Conservation (phyloP, 1,139 yeast species). For the Saccharomyces hybrid region DNA sequence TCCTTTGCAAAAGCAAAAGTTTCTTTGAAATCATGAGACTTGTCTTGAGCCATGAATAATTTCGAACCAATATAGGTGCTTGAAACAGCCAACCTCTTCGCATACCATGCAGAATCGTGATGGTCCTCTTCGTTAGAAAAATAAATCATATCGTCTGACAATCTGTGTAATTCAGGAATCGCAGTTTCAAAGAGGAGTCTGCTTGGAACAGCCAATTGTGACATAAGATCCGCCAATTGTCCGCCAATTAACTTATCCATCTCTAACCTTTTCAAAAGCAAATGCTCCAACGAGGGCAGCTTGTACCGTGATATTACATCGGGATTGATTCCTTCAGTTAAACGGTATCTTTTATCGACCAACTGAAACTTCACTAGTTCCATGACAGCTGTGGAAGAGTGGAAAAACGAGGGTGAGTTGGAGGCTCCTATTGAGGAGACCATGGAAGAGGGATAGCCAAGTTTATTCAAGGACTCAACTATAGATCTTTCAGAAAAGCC, state of each 20-base stretch:
- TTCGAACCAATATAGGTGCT: slow-evolving; percentile 68
- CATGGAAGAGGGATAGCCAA: slow-evolving; percentile 59
- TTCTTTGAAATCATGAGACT: slow-evolving; percentile 44
- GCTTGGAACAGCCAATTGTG: slow-evolving; percentile 32
- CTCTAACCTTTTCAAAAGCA: slow-evolving; percentile 54
- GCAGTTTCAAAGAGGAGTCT: slow-evolving; percentile 29
- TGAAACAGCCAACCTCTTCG: slow-evolving; percentile 66
- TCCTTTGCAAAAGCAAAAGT: slow-evolving; percentile 61
- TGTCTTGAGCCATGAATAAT: slow-evolving; percentile 72
- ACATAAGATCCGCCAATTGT: slow-evolving; percentile 35
- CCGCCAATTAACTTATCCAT: slow-evolving; percentile 50
- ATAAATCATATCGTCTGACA: slow-evolving; percentile 77
- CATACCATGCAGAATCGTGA: slow-evolving; percentile 88
- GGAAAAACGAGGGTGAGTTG: slow-evolving; percentile 28
- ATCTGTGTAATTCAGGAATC: slow-evolving; percentile 58
- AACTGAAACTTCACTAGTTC: slow-evolving; percentile 65
- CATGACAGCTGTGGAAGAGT: slow-evolving; percentile 41
- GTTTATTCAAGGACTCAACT: slow-evolving; percentile 50
- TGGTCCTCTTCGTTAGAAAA: slow-evolving; percentile 67
- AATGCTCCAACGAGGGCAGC: slow-evolving; percentile 34
- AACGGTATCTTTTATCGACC: slow-evolving; percentile 45
- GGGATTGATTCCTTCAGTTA: slow-evolving; percentile 27
- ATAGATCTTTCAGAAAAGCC: slow-evolving; percentile 67
- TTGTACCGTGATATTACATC: slow-evolving; percentile 23
- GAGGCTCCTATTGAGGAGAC: slow-evolving; percentile 45